Conservation (phyloP, 257 asterid genomes). For the Solanum lycopersicoides region DNA sequence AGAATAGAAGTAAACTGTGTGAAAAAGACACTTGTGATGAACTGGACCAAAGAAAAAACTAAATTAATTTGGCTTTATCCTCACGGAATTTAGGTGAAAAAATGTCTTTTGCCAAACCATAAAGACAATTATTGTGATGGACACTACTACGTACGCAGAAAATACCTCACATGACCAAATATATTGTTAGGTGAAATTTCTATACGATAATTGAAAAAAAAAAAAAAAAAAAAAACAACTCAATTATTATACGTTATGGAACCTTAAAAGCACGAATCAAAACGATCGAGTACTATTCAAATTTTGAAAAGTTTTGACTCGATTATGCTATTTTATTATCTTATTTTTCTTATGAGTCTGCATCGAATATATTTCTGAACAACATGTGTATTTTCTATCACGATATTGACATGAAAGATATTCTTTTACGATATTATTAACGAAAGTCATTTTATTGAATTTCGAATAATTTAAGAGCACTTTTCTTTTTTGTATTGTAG, state of each 20-base stretch:
- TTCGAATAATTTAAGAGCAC: too few relatives aligned
- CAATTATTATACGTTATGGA: background rate
- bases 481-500: too few relatives aligned
- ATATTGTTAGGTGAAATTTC: background rate
- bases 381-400: background rate
- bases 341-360: background rate
- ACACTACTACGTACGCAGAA: background rate
- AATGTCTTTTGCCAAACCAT: background rate
- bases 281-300: background rate
- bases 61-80: background rate
- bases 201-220: background rate
- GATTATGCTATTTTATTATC: background rate
- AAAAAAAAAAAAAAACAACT: background rate
- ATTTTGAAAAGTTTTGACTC: background rate
- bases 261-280: background rate
- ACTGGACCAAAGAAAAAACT: background rate
- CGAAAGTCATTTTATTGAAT: too few relatives aligned
- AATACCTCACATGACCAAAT: background rate
- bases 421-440: too few relatives aligned
- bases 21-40: background rate
- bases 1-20: background rate
- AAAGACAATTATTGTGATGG: constrained; percentile 6
- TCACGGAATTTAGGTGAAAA: background rate
- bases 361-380: background rate
- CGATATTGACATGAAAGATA: too few relatives aligned